Conservation (phyloP, 768 basidiomycete genomes). For the Thelephora aurantiotincta region DNA sequence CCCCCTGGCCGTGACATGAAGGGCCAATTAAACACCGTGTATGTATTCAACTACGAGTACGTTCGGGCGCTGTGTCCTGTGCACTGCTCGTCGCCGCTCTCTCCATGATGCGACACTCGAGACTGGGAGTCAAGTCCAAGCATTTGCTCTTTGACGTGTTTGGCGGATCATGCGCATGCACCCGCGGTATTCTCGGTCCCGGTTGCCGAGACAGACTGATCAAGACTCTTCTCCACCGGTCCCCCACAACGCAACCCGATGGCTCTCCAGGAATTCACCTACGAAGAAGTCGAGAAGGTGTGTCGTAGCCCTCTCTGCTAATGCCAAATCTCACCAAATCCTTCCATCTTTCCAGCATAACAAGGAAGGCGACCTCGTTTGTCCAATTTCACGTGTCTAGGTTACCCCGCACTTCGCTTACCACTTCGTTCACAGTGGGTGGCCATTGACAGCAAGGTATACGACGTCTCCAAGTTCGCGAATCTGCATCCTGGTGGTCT, state of each 20-base stretch:
- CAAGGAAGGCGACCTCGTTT: slow-evolving; percentile 67
- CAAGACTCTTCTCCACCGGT: no score
- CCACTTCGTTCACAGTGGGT: slow-evolving; percentile 45
- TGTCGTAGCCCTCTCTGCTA: slow-evolving; percentile 5
- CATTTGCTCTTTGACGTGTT: no score
- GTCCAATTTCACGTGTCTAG: slow-evolving; percentile 11
- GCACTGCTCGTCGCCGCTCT: no score
- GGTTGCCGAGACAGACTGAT: no score
- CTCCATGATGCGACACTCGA: no score
- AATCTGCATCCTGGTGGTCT: slow-evolving; percentile 78
- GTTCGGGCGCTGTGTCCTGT: no score
- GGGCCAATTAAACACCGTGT: no score
- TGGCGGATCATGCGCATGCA: no score
- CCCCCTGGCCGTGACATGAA: no score
- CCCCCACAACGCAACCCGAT: slow-evolving; percentile 3
- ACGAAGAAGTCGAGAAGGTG: slow-evolving; percentile 60
- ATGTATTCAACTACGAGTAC: no score
- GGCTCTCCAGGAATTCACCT: slow-evolving; percentile 23
- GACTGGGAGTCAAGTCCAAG: no score
- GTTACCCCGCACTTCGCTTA: slow-evolving; percentile 1
- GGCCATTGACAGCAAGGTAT: slow-evolving; percentile 68
- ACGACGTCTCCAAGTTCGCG: slow-evolving; percentile 69
- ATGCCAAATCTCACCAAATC: not conserved
- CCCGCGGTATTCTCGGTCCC: no score
- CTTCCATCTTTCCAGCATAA: slow-evolving; percentile 50